Conservation (phyloP, 176 grass and related monocot genomes). For the Hordeum vulgare region MorexV3_pseudomolecules_assembly NC_058520.1:580434602-580435101, state of each 20-base stretch:
- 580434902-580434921: background rate
- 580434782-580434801: background rate
- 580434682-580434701: constrained; percentile 77
- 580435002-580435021: background rate
- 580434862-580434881: background rate
- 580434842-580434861: background rate
- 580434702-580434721: constrained; percentile 84
- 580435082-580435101: too few species aligned
- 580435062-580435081: too few species aligned
- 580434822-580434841: background rate
- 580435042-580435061: background rate
- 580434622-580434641: constrained; percentile 38
- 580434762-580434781: background rate
- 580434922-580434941: background rate
- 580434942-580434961: background rate
- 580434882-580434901: background rate
- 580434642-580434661: constrained; percentile 53
- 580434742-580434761: constrained; percentile 13
- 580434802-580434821: background rate
- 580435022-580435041: background rate
- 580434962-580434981: background rate
- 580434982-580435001: background rate
- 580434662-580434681: constrained; percentile 79
- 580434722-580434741: constrained; percentile 87
- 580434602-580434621: constrained; percentile 23